A percentile compares a stretch with the other conserved stretches of the same genome.
phyloP scores from a whole-genome alignment of 306 rosid species.

The Malus asiatica region DNA sequence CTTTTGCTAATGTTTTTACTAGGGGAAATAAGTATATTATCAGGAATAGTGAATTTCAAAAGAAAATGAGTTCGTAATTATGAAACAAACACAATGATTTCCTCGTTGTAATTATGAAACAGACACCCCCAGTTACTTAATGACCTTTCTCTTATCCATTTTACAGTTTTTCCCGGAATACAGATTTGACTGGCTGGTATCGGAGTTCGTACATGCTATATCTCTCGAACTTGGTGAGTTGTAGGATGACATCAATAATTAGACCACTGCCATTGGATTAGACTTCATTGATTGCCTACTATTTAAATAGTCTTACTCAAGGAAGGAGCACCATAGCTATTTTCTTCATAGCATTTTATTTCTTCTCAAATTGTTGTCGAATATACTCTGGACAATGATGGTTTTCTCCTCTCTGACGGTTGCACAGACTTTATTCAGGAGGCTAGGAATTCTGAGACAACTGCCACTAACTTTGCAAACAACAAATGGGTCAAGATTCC shows the following conservation, averaged over 20 bases:
- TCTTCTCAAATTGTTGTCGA: background rate
- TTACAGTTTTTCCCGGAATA: conserved; percentile 73
- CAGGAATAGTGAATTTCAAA: too few species aligned
- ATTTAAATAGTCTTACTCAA: background rate
- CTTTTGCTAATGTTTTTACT: too few species aligned
- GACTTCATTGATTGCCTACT: background rate
- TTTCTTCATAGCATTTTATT: background rate
- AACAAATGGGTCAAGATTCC: conserved; percentile 66
- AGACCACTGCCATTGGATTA: background rate
- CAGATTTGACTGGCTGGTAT: conserved; percentile 73
- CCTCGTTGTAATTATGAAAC: background rate
- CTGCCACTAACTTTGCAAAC: conserved; percentile 56
- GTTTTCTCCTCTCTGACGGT: conserved; percentile 1
- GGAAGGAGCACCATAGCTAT: background rate
- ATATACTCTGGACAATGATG: background rate
- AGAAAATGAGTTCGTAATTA: too few species aligned
- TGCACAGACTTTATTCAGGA: conserved; percentile 77
- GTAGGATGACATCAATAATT: conserved; percentile 1
- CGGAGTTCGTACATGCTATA: conserved; percentile 44
- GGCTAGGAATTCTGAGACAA: conserved; percentile 80
- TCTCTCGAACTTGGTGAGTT: conserved; percentile 76
- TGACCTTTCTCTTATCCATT: conserved; percentile 13
- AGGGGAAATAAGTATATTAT: background rate
- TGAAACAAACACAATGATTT: too few species aligned
- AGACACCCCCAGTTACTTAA: background rate